Evolutionary conservation across 2,329 filamentous ascomycete species (phyloP).

Genomic region (Venturia nashicola): DNA sequence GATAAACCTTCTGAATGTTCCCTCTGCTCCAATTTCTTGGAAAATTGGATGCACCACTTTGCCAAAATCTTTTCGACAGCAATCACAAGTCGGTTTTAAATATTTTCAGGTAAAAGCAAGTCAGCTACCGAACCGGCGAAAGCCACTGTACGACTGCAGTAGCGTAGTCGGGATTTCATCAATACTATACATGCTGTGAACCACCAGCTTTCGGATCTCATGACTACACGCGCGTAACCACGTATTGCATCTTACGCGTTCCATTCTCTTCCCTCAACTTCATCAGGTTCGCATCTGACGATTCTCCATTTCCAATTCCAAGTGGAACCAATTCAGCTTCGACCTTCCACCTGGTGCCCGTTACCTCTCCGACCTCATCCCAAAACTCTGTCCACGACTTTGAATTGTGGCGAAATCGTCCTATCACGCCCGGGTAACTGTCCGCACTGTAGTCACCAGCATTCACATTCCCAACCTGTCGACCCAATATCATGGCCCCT

Average conservation of each 20-base stretch:
- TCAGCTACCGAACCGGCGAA: too few species aligned
- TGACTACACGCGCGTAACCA: conserved; percentile 6
- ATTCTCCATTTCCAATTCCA: background rate
- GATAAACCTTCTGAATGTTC: too few species aligned
- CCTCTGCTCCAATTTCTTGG: too few species aligned
- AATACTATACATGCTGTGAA: background rate
- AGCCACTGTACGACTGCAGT: background rate
- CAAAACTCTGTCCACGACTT: conserved; percentile 25
- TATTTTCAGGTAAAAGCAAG: too few species aligned
- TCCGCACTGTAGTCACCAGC: conserved; percentile 14
- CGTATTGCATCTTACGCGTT: conserved; percentile 4
- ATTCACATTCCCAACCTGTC: conserved; percentile 32
- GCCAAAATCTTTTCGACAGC: too few species aligned
- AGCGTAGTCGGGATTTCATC: background rate
- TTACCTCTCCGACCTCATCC: conserved; percentile 18
- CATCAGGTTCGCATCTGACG: background rate
- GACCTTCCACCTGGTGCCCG: conserved; percentile 8
- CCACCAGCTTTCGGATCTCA: background rate
- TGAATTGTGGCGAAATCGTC: conserved; percentile 22
- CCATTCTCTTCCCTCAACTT: conserved; percentile 2
- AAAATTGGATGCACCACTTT: too few species aligned
- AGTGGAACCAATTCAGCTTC: background rate
- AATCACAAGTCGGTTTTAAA: too few species aligned
- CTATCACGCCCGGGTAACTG: conserved; percentile 11
- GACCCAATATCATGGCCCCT: conserved; percentile 39